Percentiles rank a stretch among this genome's conserved stretches.
phyloP scores from a whole-genome alignment of 345 rosid genomes.

The Rhodamnia rubescens region DNA sequence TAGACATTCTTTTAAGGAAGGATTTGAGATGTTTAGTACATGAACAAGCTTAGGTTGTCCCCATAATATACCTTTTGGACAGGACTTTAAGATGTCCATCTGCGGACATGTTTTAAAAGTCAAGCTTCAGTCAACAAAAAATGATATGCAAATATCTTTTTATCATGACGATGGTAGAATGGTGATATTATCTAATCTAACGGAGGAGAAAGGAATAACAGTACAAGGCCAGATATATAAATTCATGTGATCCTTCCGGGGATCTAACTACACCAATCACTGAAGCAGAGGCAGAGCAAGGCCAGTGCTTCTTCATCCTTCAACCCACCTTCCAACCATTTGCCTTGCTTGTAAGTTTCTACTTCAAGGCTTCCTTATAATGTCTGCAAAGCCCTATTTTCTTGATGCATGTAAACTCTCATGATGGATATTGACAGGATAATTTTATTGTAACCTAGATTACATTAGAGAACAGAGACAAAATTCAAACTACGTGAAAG shows the following conservation, averaged over 20 bases:
- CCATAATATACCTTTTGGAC: not conserved
- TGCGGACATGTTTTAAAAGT: not conserved
- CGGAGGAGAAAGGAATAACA: not conserved
- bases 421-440: not conserved
- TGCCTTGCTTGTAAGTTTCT: not conserved
- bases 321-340: not conserved
- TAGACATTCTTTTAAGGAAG: not conserved
- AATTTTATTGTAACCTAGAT: not conserved
- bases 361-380: not conserved
- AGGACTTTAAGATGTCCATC: not conserved
- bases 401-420: not conserved
- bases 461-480: not conserved
- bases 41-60: not conserved
- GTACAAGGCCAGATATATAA: not conserved
- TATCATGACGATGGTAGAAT: not conserved
- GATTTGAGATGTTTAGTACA: accelerated
- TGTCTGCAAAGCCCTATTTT: not conserved
- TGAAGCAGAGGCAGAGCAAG: not conserved
- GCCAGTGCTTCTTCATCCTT: not conserved
- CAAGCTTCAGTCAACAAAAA: not conserved
- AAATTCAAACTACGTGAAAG: not conserved
- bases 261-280: not conserved
- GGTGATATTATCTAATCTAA: not conserved
- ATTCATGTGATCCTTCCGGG: not conserved
- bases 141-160: not conserved